Evolutionary conservation across 2,329 filamentous ascomycete species (phyloP).

Genomic region (Fusarium floridanum): DNA sequence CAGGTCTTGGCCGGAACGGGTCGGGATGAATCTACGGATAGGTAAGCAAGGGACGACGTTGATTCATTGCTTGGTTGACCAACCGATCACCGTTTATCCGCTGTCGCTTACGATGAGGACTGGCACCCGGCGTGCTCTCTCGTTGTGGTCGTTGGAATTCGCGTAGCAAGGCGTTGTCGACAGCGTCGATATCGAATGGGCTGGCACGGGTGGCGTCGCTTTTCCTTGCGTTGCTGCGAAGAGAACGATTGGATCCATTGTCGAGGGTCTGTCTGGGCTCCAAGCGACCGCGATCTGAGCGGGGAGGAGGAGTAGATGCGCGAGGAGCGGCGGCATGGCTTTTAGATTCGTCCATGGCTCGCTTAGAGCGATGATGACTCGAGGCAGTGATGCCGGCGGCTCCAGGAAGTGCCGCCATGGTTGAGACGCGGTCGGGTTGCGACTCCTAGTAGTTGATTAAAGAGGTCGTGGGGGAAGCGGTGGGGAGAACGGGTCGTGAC

Average conservation of each 20-base stretch:
- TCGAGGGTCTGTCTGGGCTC: slow-evolving; percentile 58
- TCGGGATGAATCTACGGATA: slow-evolving; percentile 86
- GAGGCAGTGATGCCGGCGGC: slow-evolving; percentile 42
- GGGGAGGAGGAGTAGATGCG: slow-evolving; percentile 60
- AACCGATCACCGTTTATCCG: slow-evolving; percentile 74
- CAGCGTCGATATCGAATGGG: slow-evolving; percentile 62
- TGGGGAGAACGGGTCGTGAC: slow-evolving; percentile 16
- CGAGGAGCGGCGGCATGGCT: slow-evolving; percentile 52
- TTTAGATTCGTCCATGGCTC: slow-evolving; percentile 50
- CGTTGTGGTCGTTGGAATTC: slow-evolving; percentile 65
- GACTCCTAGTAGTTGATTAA: slow-evolving; percentile 10
- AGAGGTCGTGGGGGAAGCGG: slow-evolving; percentile 16
- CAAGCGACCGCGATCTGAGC: slow-evolving; percentile 58
- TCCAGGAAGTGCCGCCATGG: slow-evolving; percentile 54
- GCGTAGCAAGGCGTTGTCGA: slow-evolving; percentile 64
- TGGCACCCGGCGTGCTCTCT: slow-evolving; percentile 66
- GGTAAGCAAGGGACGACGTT: slow-evolving; percentile 39
- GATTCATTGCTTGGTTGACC: slow-evolving; percentile 23
- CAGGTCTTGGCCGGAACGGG: slow-evolving; percentile 91
- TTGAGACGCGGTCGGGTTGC: slow-evolving; percentile 22
- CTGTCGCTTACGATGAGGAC: slow-evolving; percentile 70
- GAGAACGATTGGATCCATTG: slow-evolving; percentile 47
- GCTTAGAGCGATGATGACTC: slow-evolving; percentile 52
- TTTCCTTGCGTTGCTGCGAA: slow-evolving; percentile 52
- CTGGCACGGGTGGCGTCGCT: slow-evolving; percentile 53